Conservation (phyloP, 805 yeast species). For the Ogataea philodendri region DNA sequence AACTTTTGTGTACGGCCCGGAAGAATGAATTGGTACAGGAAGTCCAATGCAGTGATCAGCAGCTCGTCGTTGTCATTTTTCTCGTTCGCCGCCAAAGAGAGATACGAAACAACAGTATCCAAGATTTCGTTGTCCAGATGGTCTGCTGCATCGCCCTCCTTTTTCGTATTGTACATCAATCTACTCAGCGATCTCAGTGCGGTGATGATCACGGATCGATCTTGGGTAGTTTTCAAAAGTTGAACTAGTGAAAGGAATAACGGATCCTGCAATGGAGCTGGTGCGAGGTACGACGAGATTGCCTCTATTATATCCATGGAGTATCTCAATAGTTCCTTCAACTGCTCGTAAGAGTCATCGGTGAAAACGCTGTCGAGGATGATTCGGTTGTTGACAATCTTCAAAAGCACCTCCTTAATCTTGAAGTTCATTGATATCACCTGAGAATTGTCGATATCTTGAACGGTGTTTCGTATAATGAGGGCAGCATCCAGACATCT, state of each 20-base stretch:
- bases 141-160: slow-evolving; percentile 43
- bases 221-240: slow-evolving; percentile 52
- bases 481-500: slow-evolving; percentile 51
- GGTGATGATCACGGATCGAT: slow-evolving; percentile 67
- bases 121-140: slow-evolving; percentile 47
- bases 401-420: slow-evolving; percentile 40
- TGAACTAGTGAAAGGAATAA: slow-evolving; percentile 56
- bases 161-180: slow-evolving; percentile 59
- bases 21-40: slow-evolving; percentile 73
- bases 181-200: slow-evolving; percentile 77
- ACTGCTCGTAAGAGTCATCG: slow-evolving; percentile 31
- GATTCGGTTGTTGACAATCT: slow-evolving; percentile 39
- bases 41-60: slow-evolving; percentile 69
- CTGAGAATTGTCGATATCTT: slow-evolving; percentile 81
- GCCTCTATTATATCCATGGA: slow-evolving; percentile 80
- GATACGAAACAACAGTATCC: slow-evolving; percentile 52
- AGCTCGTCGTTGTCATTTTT: slow-evolving; percentile 62
- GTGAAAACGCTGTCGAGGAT: slow-evolving; percentile 31
- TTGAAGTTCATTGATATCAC: slow-evolving; percentile 54
- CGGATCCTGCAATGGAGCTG: slow-evolving; percentile 67
- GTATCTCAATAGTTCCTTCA: slow-evolving; percentile 62
- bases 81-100: slow-evolving; percentile 44
- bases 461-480: slow-evolving; percentile 75
- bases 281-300: slow-evolving; percentile 76
- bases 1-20: slow-evolving; percentile 59